Percentiles rank a stretch among this genome's conserved stretches.
Evolutionary conservation across 169 alveolate species (phyloP).

Genomic region (Amoebophrya sp.): DNA sequence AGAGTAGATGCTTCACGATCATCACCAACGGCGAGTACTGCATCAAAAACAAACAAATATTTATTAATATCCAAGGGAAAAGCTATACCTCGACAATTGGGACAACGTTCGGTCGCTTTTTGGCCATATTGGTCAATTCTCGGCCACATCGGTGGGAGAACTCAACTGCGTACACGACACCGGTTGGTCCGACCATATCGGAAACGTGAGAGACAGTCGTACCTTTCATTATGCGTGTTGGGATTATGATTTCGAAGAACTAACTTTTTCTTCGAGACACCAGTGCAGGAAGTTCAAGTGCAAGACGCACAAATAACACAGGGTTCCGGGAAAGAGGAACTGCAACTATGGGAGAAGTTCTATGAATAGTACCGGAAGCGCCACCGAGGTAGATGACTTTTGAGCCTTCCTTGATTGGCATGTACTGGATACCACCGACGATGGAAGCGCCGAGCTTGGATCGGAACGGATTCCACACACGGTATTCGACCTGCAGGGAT

Average conservation of each 20-base stretch:
- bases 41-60: no score
- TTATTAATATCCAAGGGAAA: no score
- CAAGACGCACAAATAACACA: conserved; percentile 8
- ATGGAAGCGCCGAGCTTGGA: conserved; percentile 97
- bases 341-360: no score
- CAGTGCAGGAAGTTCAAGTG: background rate
- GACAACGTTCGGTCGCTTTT: conserved; percentile 91
- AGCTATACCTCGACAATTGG: conserved; percentile 98
- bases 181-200: conserved; percentile 94
- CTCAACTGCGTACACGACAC: conserved; percentile 97
- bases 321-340: no score
- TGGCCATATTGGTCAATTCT: conserved; percentile 88
- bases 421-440: conserved; percentile 93
- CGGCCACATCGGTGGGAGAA: conserved; percentile 95
- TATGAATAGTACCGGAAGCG: background rate
- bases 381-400: conserved; percentile 90
- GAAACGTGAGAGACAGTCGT: conserved; percentile 97
- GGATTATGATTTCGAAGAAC: conserved; percentile 38
- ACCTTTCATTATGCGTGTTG: no score
- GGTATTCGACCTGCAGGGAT: conserved; percentile 88
- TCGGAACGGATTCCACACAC: conserved; percentile 98
- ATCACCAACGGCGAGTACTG: no score
- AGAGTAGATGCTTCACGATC: no score
- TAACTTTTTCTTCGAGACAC: background rate
- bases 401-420: conserved; percentile 93